These are phyloP conservation scores for Backusella westeae DNA, from an alignment of 192 early-diverging fungal genomes.

Conservation along the genomic window DNA sequence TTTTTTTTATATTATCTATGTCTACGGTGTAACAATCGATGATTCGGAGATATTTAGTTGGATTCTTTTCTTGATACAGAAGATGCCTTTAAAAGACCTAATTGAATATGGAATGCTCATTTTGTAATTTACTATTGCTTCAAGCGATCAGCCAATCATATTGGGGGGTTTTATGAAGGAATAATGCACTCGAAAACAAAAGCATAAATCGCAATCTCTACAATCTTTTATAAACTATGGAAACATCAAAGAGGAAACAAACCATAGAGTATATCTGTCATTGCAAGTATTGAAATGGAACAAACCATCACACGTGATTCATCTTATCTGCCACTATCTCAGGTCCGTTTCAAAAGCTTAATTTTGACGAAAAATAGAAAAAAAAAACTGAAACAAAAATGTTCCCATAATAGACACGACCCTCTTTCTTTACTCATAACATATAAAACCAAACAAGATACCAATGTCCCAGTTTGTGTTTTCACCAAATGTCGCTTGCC, in stretches of 20 bases:
- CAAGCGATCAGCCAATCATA: not conserved
- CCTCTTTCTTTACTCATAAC: not conserved
- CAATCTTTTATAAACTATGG: too few relatives aligned
- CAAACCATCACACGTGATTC: not conserved
- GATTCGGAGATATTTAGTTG: not conserved
- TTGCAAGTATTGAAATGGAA: not conserved
- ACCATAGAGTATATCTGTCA: too few relatives aligned
- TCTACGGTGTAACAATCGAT: not conserved
- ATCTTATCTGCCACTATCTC: not conserved
- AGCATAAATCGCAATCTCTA: not conserved
- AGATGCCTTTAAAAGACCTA: not conserved
- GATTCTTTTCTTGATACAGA: not conserved
- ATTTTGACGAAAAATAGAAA: not conserved
- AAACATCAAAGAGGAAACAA: too few relatives aligned
- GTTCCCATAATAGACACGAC: not conserved
- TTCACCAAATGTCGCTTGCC: not conserved
- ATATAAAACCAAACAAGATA: not conserved
- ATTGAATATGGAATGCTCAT: not conserved
- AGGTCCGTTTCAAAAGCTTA: not conserved
- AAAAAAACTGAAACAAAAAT: not conserved
- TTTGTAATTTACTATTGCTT: not conserved
- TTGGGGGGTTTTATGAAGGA: not conserved
- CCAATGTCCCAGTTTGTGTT: not conserved
- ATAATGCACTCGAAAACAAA: not conserved
- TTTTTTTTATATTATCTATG: not conserved